Base-by-base conservation (phyloP, 768 basidiomycete genomes). In the Dentipellis fragilis region DNA sequence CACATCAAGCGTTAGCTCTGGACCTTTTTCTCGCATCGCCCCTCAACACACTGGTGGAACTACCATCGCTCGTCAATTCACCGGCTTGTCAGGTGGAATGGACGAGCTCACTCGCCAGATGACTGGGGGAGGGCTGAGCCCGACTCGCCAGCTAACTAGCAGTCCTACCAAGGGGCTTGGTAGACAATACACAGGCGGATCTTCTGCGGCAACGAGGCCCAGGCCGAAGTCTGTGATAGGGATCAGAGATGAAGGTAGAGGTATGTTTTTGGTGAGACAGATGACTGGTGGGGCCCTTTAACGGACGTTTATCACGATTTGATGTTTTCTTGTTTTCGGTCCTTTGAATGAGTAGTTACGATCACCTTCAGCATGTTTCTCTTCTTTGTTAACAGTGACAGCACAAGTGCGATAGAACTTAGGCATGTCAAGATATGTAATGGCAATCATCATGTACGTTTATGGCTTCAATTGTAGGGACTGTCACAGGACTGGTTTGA, bases 201-300 rank as follows among this genome's bases (percentile, higher is more conserved):
- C 0, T 66, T 63, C 38, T 52, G 55, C n/a, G 65, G 66, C 14
- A 66, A 71, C 17, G 57, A 68, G 67, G 50, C 80, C 86, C 9
- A 72, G 89, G 54, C 89, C 89, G 10, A 89, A 85, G 74, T 89
- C 86, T 63, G 84, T 87, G 22, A 80, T 85, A 55, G 87, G 86
- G 12, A 80, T 85, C 68, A 74, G 87, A 29, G 87, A 87, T 59
- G 85, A 87, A 65, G 86, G 83, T 11, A 72, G 84, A 49, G 84
- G 79, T 9, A 80, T 89, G 85, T 86, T 80, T 68, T 71, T 91
- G 55, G 85, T 90, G 48, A 74, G 81, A 63, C 88, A 91, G 66
- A 75, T 91, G 75, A 91, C 89, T 8, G 89, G 87, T 23, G 74
- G 74, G 16, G 50, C 23, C 14, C 19, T 8, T 16, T 17, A 17